Evolutionary conservation across 805 yeast genomes (phyloP).

Genomic region (Wickerhamiella kurtzmanii): DNA sequence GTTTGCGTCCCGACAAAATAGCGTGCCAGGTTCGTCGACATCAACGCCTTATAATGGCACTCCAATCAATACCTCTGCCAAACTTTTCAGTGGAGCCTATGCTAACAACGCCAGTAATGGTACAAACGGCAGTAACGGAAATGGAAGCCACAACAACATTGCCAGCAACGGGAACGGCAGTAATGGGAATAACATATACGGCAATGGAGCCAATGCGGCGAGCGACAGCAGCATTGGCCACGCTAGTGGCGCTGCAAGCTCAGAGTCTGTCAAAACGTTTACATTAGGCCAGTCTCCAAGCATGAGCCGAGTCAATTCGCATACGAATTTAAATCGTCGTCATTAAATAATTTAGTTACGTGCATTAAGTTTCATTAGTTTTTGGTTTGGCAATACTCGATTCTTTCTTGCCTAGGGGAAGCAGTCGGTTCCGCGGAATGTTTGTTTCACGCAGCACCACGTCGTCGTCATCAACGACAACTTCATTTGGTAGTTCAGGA

Average conservation of each 20-base stretch:
- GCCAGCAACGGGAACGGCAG: too few relatives aligned
- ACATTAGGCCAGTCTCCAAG: background rate
- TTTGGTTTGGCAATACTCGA: background rate
- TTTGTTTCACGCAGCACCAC: background rate
- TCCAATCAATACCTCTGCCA: background rate
- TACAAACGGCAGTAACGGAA: background rate
- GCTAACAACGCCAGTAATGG: background rate
- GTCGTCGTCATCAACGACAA: conserved; percentile 1
- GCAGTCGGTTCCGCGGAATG: conserved; percentile 2
- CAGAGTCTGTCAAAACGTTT: background rate
- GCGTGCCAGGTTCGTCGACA: background rate
- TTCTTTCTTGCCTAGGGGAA: conserved; percentile 7
- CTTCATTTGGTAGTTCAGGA: background rate
- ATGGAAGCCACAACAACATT: too few relatives aligned
- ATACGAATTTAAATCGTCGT: background rate
- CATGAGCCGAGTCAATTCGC: background rate
- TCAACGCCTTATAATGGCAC: background rate
- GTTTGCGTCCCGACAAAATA: background rate
- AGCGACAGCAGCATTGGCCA: too few relatives aligned
- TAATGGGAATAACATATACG: too few relatives aligned
- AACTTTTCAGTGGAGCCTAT: background rate
- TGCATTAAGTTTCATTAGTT: background rate
- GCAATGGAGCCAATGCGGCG: too few relatives aligned
- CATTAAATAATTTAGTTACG: conserved; percentile 3
- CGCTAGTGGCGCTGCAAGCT: too few relatives aligned